A percentile compares a stretch with the other conserved stretches of the same genome.
These are phyloP conservation scores for Backusella psychrophila DNA, from an alignment of 192 early-diverging fungal genomes.

Conservation along the genomic window DNA sequence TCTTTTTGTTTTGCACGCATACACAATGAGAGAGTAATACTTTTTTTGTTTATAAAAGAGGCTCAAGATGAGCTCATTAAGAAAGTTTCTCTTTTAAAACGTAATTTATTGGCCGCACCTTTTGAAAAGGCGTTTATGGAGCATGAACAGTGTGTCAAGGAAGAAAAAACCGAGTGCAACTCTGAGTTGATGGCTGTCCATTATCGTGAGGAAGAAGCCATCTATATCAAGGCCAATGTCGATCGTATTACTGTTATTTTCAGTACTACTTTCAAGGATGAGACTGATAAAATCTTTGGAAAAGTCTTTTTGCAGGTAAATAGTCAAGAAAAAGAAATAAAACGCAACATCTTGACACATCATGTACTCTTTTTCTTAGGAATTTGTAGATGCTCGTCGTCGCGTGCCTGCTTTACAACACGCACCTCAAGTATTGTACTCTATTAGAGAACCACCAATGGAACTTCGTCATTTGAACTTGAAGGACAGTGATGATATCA, in stretches of 20 bases:
- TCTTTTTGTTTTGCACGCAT: neutral
- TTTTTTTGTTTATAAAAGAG: slow-evolving; percentile 1
- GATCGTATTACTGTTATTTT: slow-evolving; percentile 99
- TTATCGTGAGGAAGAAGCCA: slow-evolving; percentile 93
- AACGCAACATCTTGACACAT: neutral
- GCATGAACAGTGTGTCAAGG: slow-evolving; percentile 71
- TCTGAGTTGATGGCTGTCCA: slow-evolving; percentile 86
- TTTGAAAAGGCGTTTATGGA: slow-evolving; percentile 89
- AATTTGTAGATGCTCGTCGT: slow-evolving; percentile 96
- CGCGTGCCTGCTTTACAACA: slow-evolving; percentile 85
- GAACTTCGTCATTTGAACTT: slow-evolving; percentile 81
- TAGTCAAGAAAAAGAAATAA: neutral
- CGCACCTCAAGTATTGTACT: slow-evolving; percentile 96
- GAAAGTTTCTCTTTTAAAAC: slow-evolving; percentile 87
- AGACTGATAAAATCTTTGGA: slow-evolving; percentile 94
- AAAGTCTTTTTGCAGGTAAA: slow-evolving; percentile 92
- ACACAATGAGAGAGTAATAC: neutral
- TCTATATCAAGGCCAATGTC: slow-evolving; percentile 85
- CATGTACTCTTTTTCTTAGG: slow-evolving; percentile 42
- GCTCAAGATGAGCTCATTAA: slow-evolving; percentile 66
- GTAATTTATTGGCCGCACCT: slow-evolving; percentile 91
- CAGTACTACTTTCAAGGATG: slow-evolving; percentile 95
- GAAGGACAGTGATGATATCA: slow-evolving; percentile 79
- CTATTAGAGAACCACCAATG: slow-evolving; percentile 87
- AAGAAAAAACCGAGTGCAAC: slow-evolving; percentile 63